Base-by-base conservation (phyloP, 2,329 filamentous ascomycete species). In the Aspergillus sp. region DNA sequence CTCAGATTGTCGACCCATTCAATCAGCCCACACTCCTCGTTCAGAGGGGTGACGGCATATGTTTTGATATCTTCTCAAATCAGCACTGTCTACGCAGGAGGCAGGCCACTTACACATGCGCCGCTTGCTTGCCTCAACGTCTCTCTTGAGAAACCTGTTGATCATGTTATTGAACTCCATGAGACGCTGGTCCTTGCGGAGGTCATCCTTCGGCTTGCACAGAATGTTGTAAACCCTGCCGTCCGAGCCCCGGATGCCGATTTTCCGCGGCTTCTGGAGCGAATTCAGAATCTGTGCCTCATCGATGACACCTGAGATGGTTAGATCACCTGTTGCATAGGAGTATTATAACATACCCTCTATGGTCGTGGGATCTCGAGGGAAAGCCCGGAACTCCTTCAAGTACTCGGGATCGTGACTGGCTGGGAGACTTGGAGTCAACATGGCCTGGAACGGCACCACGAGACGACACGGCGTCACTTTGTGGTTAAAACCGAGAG, bases 111-210 rank as follows among this genome's bases (percentile, higher is more conserved):
- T 52, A 68, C 64, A 93, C 34, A 98, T 72, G 43, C 91, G 83
- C 11, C 91, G 77, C 55, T 85, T 82, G 58, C 84, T 93, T 11
- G 86, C 84, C 53, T 95, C 88, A 2, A 88, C 80, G 50, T 96
- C 88, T 40, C 83, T 79, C 54, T 95, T 94, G 35, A 99, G 64
- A 2, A 89, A 86, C 37, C 91, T 75, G 56, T 98, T 98, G 66
- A 98, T 96, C 75, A 96, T 91, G 28, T 82, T 79, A 56, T 96
- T 98, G 68, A 98, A 98, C 55, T 98, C 93, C 88, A 98, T 98
- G 13, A 98, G 77, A 32, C 91, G 85, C 58, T 96, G 89, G 51
- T 99, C 93, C 45, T 93, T 98, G 31, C 91, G 82, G 15, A 99
- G 73, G 57, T 99, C 93, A 55, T 98, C 91, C 58, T 96, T 96